Conservation (phyloP, 192 early-diverging fungal species). For the Obelidium mucronatum region DNA sequence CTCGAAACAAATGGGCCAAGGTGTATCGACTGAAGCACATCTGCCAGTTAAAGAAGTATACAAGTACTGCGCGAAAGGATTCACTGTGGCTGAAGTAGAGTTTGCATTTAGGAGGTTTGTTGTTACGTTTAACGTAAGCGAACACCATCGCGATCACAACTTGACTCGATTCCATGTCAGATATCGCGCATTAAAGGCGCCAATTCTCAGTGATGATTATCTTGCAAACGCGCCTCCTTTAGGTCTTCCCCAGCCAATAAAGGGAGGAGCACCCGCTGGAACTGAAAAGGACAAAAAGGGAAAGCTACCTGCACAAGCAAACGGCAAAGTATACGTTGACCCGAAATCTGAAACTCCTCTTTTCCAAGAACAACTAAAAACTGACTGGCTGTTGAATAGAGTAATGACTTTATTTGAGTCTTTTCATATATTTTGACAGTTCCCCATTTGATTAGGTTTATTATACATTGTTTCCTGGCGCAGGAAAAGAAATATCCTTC, state of each 20-base stretch:
- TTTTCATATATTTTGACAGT: not conserved
- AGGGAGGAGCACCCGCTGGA: not conserved
- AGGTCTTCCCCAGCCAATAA: not conserved
- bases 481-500: conserved; percentile 26
- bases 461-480: conserved; percentile 28
- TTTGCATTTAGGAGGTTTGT: conserved; percentile 24
- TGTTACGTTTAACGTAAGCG: not conserved
- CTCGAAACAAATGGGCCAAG: conserved; percentile 18
- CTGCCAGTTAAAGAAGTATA: not conserved
- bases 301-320: not conserved
- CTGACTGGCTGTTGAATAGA: conserved; percentile 30
- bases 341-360: not conserved
- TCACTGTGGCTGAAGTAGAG: conserved; percentile 34
- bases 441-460: conserved; percentile 33
- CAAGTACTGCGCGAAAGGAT: conserved; percentile 20
- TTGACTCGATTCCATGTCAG: not conserved
- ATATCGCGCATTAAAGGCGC: conserved; percentile 28
- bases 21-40: conserved; percentile 7
- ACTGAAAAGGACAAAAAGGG: not conserved
- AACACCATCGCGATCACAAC: not conserved
- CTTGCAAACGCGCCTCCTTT: not conserved
- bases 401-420: not conserved
- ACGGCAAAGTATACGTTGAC: conserved; percentile 16
- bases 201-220: conserved; percentile 15
- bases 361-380: conserved; percentile 26